Conservation (phyloP, 2,329 filamentous ascomycete species). For the Mycogone perniciosa region DNA sequence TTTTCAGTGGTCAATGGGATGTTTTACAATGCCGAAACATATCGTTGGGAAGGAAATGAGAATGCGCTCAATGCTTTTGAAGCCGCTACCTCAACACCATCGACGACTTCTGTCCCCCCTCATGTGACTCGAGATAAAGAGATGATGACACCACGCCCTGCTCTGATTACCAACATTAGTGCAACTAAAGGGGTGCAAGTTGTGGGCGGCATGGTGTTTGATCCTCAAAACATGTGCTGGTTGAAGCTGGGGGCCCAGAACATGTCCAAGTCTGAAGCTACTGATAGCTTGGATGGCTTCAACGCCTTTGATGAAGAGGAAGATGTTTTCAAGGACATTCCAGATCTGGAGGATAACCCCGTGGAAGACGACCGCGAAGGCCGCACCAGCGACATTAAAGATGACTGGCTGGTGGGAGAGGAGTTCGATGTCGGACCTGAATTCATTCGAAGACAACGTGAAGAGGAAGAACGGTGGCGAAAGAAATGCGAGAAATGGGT, state of each 20-base stretch:
- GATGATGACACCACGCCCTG: conserved; percentile 56
- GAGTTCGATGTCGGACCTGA: conserved; percentile 97
- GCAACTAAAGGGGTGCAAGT: conserved; percentile 82
- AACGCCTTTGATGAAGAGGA: conserved; percentile 79
- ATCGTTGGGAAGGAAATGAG: conserved; percentile 94
- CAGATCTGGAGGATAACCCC: conserved; percentile 71
- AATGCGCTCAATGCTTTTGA: conserved; percentile 78
- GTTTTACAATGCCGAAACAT: conserved; percentile 85
- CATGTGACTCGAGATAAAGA: conserved; percentile 52
- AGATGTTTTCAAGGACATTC: conserved; percentile 91
- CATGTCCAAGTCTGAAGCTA: conserved; percentile 37
- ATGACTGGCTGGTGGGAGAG: conserved; percentile 84
- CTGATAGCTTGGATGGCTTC: conserved; percentile 56
- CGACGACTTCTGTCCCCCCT: conserved; percentile 31
- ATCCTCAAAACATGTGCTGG: conserved; percentile 97
- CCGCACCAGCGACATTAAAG: conserved; percentile 56
- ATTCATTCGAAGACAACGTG: conserved; percentile 80
- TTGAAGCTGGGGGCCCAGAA: conserved; percentile 61
- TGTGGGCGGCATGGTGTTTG: conserved; percentile 97
- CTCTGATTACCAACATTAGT: conserved; percentile 87
- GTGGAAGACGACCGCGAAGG: conserved; percentile 44
- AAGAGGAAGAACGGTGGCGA: conserved; percentile 88
- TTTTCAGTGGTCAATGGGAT: conserved; percentile 78
- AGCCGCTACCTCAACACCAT: conserved; percentile 48
- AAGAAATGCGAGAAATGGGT: conserved; percentile 86